Base-by-base conservation (phyloP, 2,329 filamentous ascomycete genomes). In the Neofusicoccum cordaticola region DNA sequence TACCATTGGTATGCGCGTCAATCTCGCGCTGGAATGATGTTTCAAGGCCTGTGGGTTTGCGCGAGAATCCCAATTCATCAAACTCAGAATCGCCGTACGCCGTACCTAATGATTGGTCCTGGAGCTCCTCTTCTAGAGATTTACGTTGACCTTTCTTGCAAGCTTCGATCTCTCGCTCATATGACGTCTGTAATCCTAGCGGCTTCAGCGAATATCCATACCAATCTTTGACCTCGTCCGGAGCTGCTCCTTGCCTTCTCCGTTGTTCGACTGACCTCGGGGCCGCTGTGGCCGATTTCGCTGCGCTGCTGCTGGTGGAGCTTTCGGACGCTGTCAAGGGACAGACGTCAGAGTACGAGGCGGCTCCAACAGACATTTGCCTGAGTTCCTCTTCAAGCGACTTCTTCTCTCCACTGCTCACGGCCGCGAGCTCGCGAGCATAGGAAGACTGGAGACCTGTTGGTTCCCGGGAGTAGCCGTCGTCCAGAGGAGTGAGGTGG, bases 181-280 rank as follows among this genome's bases (percentile, higher is more conserved):
- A 68, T 13, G 65, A 60, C 37, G 66, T 67, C 57, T 69, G 62
- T 17, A 68, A 62, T 17, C 68, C 67, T 44, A 66, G 67, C 5
- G 67, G 66, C 45, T 61, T 65, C n/a, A 63, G 66, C n/a, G 68
- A 64, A 52, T 66, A 69, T 15, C 66, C 66, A 57, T 65, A 61
- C 56, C 65, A 65, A 39, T 68, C 62, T 53, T 63, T 56, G 61
- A 53, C 41, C 50, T 53, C 61, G 27, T 63, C 61, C 41, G 61
- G 61, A 44, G 61, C 50, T 39, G 39, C 31, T 60, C 42, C 56
- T 39, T 63, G 48, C 51, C 47, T 63, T 52, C 61, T 52, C 15
- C 61, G 61, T 56, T 63, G 39, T 13, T 63, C 50, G 50, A 63
- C 48, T 42, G 61, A 63, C 61, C 42, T 63, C 27, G 61, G 61